A percentile compares a stretch with the other conserved stretches of the same genome.
Conservation (phyloP, 2,329 filamentous ascomycete species). For the Hysterium pulicare region DNA sequence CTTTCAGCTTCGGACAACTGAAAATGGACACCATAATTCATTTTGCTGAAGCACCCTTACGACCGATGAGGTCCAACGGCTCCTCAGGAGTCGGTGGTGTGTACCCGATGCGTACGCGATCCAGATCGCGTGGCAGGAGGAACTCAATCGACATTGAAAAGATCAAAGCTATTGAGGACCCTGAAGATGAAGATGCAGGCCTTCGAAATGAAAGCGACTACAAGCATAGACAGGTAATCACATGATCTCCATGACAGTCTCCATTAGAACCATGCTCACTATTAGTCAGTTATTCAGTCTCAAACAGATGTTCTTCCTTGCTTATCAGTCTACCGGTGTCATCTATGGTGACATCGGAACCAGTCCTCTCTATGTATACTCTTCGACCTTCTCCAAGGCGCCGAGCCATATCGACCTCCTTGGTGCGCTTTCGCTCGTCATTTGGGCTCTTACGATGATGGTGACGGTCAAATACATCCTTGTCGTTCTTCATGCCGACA, state of each 20-base stretch:
- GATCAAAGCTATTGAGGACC: constrained; percentile 55
- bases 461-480: constrained; percentile 68
- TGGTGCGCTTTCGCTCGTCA: constrained; percentile 64
- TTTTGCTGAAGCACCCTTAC: constrained; percentile 13
- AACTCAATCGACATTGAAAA: constrained; percentile 64
- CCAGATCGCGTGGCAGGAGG: constrained; percentile 15
- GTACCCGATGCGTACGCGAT: constrained; percentile 19
- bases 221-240: constrained; percentile 27
- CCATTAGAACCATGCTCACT: constrained; percentile 2
- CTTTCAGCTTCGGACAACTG: neutral
- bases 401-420: constrained; percentile 57
- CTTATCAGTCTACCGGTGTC: constrained; percentile 63
- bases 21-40: constrained; percentile 24
- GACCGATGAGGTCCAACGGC: constrained; percentile 9
- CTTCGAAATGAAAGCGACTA: constrained; percentile 28
- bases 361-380: constrained; percentile 68
- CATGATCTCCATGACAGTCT: constrained; percentile 7
- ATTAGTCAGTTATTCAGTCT: constrained; percentile 23
- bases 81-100: constrained; percentile 19
- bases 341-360: constrained; percentile 69
- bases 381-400: constrained; percentile 58
- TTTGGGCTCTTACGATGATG: constrained; percentile 67
- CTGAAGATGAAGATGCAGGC: constrained; percentile 18
- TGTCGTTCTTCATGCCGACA: constrained; percentile 63
- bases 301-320: constrained; percentile 29